Evolutionary conservation across 1,139 yeast genomes (phyloP).

Genomic region (Zygosaccharomyces sapae): DNA sequence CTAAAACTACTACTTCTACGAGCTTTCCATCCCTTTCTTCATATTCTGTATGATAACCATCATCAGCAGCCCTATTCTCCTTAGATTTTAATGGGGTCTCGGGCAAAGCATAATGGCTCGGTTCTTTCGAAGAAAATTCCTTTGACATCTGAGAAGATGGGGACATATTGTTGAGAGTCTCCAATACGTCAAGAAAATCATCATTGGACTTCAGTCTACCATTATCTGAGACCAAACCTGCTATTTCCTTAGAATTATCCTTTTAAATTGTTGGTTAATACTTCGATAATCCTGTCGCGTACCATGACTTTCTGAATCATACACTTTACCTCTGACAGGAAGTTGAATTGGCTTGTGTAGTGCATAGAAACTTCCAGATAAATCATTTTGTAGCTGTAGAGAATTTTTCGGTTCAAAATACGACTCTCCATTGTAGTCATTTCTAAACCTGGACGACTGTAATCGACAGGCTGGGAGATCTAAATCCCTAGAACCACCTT

Average conservation of each 20-base stretch:
- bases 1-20: constrained; percentile 29
- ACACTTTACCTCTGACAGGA: background rate
- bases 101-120: background rate
- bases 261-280: background rate
- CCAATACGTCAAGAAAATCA: constrained; percentile 3
- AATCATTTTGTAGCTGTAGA: background rate
- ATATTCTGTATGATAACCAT: constrained; percentile 6
- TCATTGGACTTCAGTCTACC: constrained; percentile 1
- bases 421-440: background rate
- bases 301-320: constrained; percentile 1
- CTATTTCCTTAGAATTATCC: background rate
- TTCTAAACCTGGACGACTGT: background rate
- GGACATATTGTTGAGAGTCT: constrained; percentile 3
- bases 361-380: background rate
- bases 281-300: constrained; percentile 2
- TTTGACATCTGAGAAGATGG: background rate
- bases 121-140: background rate
- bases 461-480: too few species aligned
- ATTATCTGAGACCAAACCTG: background rate
- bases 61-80: background rate
- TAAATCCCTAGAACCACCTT: too few species aligned
- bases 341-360: background rate
- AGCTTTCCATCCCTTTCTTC: constrained; percentile 24
- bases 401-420: background rate
- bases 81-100: background rate